A percentile compares a stretch with the other conserved stretches of the same genome.
phyloP scores from a whole-genome alignment of 176 grass and related monocot species.

The Raddia guianensis region DNA sequence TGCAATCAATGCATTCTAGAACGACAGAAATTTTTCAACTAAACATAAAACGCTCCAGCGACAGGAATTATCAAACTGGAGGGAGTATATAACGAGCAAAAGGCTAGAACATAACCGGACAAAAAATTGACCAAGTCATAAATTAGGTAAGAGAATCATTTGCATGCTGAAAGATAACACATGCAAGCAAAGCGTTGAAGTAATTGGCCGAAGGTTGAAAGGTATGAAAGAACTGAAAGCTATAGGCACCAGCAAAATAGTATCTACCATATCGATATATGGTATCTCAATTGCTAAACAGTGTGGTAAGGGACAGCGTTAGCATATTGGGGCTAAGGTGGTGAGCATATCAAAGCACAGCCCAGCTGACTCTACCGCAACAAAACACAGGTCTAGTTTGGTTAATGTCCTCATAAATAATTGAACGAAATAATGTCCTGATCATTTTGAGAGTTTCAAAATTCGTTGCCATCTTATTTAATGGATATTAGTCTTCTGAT shows the following conservation, averaged over 20 bases:
- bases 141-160: neutral
- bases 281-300: constrained; percentile 9
- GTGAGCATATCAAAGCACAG: neutral
- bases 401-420: constrained; percentile 4
- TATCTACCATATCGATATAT: constrained; percentile 18
- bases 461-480: neutral
- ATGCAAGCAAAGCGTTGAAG: constrained; percentile 19
- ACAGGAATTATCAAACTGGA: no score
- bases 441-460: neutral
- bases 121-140: neutral
- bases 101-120: neutral
- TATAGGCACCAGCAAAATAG: neutral
- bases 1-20: no score
- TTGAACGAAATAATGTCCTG: neutral
- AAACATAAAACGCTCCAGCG: no score
- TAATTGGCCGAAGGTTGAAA: neutral
- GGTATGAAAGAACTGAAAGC: neutral
- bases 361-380: neutral
- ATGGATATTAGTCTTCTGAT: neutral
- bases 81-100: constrained; percentile 2
- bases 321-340: neutral
- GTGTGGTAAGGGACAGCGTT: constrained; percentile 2
- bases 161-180: constrained; percentile 34
- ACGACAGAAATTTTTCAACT: no score
- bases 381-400: constrained; percentile 8